A percentile compares a stretch with the other conserved stretches of the same genome.
Conservation (phyloP, 768 basidiomycete species). For the Auricularia sp. region DNA sequence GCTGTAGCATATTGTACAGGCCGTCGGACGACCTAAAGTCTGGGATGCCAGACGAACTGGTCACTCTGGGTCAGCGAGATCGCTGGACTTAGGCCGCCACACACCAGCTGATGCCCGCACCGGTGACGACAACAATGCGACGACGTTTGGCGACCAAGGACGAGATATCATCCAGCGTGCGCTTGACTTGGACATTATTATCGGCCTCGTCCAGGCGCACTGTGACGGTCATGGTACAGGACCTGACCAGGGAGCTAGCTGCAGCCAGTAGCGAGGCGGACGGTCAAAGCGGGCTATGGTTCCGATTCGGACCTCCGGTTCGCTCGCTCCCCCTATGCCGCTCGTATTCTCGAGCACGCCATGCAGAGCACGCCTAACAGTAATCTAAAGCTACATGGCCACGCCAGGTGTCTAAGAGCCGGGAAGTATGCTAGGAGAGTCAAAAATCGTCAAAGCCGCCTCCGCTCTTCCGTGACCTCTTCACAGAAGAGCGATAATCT, state of each 20-base stretch:
- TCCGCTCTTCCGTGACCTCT: constrained; percentile 16
- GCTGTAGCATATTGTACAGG: constrained; percentile 30
- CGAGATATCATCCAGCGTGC: neutral
- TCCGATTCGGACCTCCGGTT: neutral
- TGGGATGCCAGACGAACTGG: neutral
- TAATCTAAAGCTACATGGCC: neutral
- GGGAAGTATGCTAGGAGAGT: neutral
- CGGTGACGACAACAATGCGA: constrained; percentile 85
- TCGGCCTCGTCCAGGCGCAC: neutral
- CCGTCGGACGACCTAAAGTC: constrained; percentile 38
- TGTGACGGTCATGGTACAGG: neutral
- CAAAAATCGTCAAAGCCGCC: neutral
- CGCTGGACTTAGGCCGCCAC: neutral
- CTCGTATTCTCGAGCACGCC: neutral
- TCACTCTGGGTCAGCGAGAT: neutral
- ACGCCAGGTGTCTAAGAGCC: neutral
- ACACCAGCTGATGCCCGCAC: constrained; percentile 48
- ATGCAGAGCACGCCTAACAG: neutral
- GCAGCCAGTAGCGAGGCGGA: neutral
- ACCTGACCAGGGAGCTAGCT: neutral
- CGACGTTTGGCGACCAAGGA: constrained; percentile 52
- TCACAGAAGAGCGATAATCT: constrained; percentile 41
- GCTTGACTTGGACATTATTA: neutral
- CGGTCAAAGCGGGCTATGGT: neutral
- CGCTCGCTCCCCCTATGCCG: neutral